phyloP scores from a whole-genome alignment of 2,329 filamentous ascomycete genomes.

The Alternaria atra region DNA sequence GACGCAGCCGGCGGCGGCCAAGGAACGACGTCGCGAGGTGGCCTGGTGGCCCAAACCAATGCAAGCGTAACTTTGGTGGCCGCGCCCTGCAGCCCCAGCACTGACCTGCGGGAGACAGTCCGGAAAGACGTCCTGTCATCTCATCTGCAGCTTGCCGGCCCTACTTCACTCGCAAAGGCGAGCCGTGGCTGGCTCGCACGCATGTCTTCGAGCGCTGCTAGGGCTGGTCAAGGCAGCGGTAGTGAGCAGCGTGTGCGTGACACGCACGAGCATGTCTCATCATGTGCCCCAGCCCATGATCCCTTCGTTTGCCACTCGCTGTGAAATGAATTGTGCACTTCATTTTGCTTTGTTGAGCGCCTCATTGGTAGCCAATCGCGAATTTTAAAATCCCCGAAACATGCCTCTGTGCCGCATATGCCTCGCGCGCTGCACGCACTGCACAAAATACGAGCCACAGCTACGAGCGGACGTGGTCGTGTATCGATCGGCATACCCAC shows the following conservation, averaged over 20 bases:
- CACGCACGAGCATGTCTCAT: slow-evolving; percentile 28
- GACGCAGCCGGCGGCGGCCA: slow-evolving; percentile 24
- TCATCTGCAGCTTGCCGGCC: slow-evolving; percentile 17
- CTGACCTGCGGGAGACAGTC: slow-evolving; percentile 28
- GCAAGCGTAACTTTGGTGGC: slow-evolving; percentile 31
- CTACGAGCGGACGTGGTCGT: neutral
- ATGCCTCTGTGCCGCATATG: slow-evolving; percentile 11
- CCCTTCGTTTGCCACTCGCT: slow-evolving; percentile 24
- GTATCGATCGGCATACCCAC: slow-evolving; percentile 11
- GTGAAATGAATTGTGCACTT: slow-evolving; percentile 14
- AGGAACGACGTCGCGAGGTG: slow-evolving; percentile 14
- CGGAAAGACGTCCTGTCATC: slow-evolving; percentile 28
- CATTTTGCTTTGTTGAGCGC: slow-evolving; percentile 9
- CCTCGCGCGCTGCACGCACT: slow-evolving; percentile 9
- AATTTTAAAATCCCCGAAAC: slow-evolving; percentile 24
- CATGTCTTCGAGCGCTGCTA: slow-evolving; percentile 6
- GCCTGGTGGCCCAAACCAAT: slow-evolving; percentile 31
- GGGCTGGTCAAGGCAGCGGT: slow-evolving; percentile 7
- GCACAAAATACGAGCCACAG: slow-evolving; percentile 11
- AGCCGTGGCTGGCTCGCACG: slow-evolving; percentile 14
- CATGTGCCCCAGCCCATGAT: slow-evolving; percentile 20
- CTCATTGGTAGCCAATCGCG: slow-evolving; percentile 16
- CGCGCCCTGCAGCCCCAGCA: slow-evolving; percentile 27
- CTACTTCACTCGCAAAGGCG: slow-evolving; percentile 6
- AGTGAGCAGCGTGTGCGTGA: slow-evolving; percentile 19